A percentile compares a stretch with the other conserved stretches of the same genome.
Conservation (phyloP, 2,329 filamentous ascomycete genomes). For the Delphinella strobiligena region DNA sequence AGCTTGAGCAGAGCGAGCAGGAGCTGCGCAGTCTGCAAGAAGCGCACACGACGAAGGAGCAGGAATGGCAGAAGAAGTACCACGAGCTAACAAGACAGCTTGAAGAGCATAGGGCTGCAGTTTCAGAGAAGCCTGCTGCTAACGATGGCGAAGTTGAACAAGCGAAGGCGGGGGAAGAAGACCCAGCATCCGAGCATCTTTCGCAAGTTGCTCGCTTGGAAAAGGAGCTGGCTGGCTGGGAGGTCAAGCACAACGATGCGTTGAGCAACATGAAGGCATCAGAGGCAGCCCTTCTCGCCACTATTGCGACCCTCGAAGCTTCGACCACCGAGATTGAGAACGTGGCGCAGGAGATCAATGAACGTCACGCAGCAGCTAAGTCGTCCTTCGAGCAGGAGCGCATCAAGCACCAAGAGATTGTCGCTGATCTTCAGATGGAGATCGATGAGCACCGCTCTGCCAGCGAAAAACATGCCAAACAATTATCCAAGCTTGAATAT, state of each 20-base stretch:
- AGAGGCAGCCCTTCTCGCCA: constrained; percentile 60
- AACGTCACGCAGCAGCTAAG: background rate
- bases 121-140: constrained; percentile 11
- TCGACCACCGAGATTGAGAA: constrained; percentile 31
- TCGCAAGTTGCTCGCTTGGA: constrained; percentile 55
- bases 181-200: constrained; percentile 28
- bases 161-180: constrained; percentile 10
- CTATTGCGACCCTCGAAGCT: constrained; percentile 62
- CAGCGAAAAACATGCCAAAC: constrained; percentile 55
- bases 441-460: constrained; percentile 71
- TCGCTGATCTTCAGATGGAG: constrained; percentile 53
- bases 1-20: constrained; percentile 73
- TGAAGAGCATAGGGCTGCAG: constrained; percentile 15
- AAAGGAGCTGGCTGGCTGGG: constrained; percentile 61
- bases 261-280: constrained; percentile 60
- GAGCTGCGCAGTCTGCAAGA: constrained; percentile 65
- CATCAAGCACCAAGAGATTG: constrained; percentile 35
- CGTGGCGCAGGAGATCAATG: background rate
- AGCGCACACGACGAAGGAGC: constrained; percentile 60
- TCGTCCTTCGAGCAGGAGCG: constrained; percentile 15
- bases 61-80: constrained; percentile 60
- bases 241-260: constrained; percentile 59
- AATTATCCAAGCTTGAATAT: constrained; percentile 62
- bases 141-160: constrained; percentile 13
- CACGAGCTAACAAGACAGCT: constrained; percentile 51